phyloP scores from a whole-genome alignment of 805 yeast species.

The Lachancea meyersii region DNA sequence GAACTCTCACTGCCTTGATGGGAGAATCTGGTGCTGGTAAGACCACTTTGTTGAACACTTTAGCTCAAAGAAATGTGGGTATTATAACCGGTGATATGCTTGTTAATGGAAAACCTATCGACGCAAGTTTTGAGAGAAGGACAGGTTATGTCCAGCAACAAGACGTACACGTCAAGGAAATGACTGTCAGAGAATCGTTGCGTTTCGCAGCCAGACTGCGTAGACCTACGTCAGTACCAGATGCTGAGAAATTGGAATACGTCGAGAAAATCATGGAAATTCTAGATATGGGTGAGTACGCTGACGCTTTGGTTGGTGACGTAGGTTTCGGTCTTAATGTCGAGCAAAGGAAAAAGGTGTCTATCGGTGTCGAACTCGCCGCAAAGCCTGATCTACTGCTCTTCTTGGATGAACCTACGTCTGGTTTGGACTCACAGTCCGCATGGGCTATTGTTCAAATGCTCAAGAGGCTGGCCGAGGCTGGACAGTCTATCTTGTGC shows the following conservation, averaged over 20 bases:
- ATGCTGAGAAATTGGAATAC: constrained; percentile 39
- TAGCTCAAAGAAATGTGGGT: constrained; percentile 49
- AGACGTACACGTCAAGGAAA: constrained; percentile 42
- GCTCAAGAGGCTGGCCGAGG: constrained; percentile 38
- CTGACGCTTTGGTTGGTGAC: constrained; percentile 47
- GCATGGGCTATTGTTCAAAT: constrained; percentile 46
- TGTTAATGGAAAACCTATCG: constrained; percentile 46
- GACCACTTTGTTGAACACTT: constrained; percentile 49
- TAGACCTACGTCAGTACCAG: constrained; percentile 41
- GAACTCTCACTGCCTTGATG: constrained; percentile 55
- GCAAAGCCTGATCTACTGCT: constrained; percentile 42
- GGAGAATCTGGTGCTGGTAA: constrained; percentile 65
- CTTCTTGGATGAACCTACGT: constrained; percentile 49
- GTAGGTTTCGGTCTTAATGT: constrained; percentile 40
- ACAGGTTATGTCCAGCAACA: constrained; percentile 56
- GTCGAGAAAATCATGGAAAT: constrained; percentile 47
- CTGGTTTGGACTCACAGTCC: constrained; percentile 48
- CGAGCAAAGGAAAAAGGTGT: constrained; percentile 39
- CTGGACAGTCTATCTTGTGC: constrained; percentile 49
- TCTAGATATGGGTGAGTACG: constrained; percentile 46
- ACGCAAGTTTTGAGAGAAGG: constrained; percentile 46
- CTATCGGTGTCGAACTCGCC: constrained; percentile 43
- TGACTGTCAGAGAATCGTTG: constrained; percentile 35
- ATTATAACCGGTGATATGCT: constrained; percentile 51
- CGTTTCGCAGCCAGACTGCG: constrained; percentile 45